phyloP scores from a whole-genome alignment of 2,329 filamentous ascomycete genomes.

The Huntiella savannae region DNA sequence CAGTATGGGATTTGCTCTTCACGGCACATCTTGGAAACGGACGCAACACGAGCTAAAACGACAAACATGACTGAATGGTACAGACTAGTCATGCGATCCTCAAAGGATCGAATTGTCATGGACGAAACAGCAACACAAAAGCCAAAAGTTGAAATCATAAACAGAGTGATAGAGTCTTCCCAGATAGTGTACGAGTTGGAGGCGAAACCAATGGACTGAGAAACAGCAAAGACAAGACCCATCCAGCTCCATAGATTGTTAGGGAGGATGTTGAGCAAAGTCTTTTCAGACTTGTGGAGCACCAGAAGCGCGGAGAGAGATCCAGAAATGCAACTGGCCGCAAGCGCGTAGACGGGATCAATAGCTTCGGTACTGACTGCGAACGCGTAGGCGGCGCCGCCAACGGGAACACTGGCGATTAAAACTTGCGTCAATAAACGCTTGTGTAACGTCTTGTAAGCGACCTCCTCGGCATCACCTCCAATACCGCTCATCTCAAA shows the following conservation, averaged over 20 bases:
- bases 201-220: conserved; percentile 82
- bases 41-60: conserved; percentile 58
- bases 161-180: conserved; percentile 88
- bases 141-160: conserved; percentile 80
- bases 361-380: conserved; percentile 18
- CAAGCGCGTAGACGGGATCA: conserved; percentile 18
- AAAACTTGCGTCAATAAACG: conserved; percentile 21
- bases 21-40: conserved; percentile 77
- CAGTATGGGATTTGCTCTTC: conserved; percentile 98
- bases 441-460: conserved; percentile 22
- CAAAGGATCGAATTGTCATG: conserved; percentile 45
- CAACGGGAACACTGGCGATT: conserved; percentile 18
- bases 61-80: conserved; percentile 78
- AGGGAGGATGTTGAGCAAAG: conserved; percentile 39
- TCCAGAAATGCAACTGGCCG: conserved; percentile 26
- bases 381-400: conserved; percentile 18
- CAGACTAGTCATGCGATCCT: conserved; percentile 55
- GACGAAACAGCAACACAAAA: conserved; percentile 55
- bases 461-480: conserved; percentile 15
- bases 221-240: conserved; percentile 59
- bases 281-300: conserved; percentile 25
- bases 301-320: conserved; percentile 22
- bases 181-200: conserved; percentile 98
- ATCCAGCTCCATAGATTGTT: conserved; percentile 79
- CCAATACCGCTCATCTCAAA: conserved; percentile 29